Base-by-base conservation (phyloP, 225 moss, liverwort and hornwort species). In the Thuidium tamariscinum region DNA sequence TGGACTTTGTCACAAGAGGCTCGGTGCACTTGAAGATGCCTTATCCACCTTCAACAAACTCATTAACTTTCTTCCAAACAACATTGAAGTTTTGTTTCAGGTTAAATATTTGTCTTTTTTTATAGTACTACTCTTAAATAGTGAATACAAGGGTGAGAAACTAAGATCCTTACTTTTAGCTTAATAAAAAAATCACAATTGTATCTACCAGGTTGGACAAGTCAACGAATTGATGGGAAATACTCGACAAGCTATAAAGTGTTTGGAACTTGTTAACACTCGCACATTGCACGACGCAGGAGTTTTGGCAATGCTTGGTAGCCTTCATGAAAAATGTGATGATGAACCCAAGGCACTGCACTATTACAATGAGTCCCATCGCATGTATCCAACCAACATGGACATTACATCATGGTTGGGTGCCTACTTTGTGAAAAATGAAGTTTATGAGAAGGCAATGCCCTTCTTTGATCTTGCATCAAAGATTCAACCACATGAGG, bases 351-450 rank as follows among this genome's bases (percentile, higher is more conserved):
- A 96, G 91, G 95, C 96, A 48, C 56, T 99, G 86, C 94, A 97
- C 89, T 96, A 99, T 85, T 99, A 95, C 44, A 91, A 85, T 75
- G 96, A 99, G 82, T 96, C 99, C 25, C 94, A 99, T 78, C 86
- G 95, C 86, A 95, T 91, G 7, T 97, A 95, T 93, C 97, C 96
- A 13, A 86, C 93, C 82, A 96, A 95, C 82, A 96, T 99, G 96
- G 97, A 99, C 81, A 99, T 99, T 77, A 96, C 96, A 56, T 93
- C 95, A 67, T 97, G 97, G 99, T 89, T 96, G 83, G 97, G 97
- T 68, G 96, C 95, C 25, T 99, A 97, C 71, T 97, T 95, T 81
- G 94, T 95, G 49, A 96, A 93, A 88, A 96, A 93, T 79, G 96
- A 99, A 86, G 88, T 95, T 76, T 97, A 95, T 86, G 95, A 95